Evolutionary conservation across 129 eudicot genomes (phyloP).

Genomic region (Lactuca saligna): DNA sequence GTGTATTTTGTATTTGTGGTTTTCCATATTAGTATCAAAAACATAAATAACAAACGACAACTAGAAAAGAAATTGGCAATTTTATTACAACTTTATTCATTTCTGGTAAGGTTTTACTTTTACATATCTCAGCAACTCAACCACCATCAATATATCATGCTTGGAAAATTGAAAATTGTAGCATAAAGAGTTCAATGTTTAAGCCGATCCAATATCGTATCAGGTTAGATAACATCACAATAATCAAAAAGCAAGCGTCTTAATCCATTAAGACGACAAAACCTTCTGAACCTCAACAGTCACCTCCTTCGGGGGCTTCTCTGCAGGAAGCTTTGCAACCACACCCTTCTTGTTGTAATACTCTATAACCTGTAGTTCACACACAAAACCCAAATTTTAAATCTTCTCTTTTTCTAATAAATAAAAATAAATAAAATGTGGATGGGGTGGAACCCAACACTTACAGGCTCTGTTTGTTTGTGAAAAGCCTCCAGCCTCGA

Average conservation of each 20-base stretch:
- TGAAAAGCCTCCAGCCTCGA: constrained; percentile 95
- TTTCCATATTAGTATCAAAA: no score
- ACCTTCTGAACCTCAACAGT: constrained; percentile 52
- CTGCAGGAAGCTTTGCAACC: constrained; percentile 71
- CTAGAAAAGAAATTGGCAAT: no score
- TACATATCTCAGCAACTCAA: constrained; percentile 25
- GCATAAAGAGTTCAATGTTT: constrained; percentile 14
- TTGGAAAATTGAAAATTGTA: constrained; percentile 26
- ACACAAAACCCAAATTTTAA: constrained; percentile 4
- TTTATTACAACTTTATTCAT: constrained; percentile 17
- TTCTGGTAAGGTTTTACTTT: constrained; percentile 21
- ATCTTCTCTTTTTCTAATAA: background rate
- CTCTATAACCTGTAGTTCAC: constrained; percentile 53
- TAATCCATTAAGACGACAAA: constrained; percentile 29
- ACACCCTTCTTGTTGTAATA: constrained; percentile 56
- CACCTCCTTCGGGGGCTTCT: constrained; percentile 65
- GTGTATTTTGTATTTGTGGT: no score
- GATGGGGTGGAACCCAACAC: constrained; percentile 14
- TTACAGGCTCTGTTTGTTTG: constrained; percentile 87
- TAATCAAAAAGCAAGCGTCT: constrained; percentile 1
- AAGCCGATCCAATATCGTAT: constrained; percentile 28
- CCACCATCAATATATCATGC: constrained; percentile 22
- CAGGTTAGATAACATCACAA: constrained; percentile 20
- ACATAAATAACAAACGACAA: no score
- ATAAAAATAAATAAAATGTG: background rate